Evolutionary conservation across 2,329 filamentous ascomycete species (phyloP), one percentile per base, ranked within the genome.

Genomic region (Leptographium radiaticola): DNA sequence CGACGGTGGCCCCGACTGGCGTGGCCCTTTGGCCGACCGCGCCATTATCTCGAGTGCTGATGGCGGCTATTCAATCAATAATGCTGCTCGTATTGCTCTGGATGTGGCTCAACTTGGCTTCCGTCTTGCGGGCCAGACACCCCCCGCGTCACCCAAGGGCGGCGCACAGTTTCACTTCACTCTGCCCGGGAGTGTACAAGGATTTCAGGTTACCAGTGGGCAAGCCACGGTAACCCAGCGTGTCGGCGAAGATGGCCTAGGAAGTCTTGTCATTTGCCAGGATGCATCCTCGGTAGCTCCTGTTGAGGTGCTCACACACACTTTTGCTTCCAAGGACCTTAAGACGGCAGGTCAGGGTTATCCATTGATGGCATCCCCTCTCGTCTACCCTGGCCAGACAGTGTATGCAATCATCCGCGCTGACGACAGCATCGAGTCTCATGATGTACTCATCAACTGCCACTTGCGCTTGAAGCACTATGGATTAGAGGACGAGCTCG

Each of bases 161-260:
- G 67, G 65, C 11, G 65, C 67, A 1, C 67, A 69, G 50, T 69
- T 66, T 46, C 66, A 69, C 52, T 69, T 69, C 52, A 59, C 59
- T 8, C 61, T 69, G 11, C 66, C 66, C 0, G 66, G 67, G 1
- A 68, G 67, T 36, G 60, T 68, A 2, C 67, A 69, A 49, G 67
- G 66, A 5, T 68, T 68, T 53, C 59, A 53, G 43, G 57, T 49
- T 16, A 42, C 46, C 2, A 5, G 7, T 11, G 48, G 31, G 33
- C n/a, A 25, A 6, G 8, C 7, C 11, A 38, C 45, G 11, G 18
- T 62, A 6, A 36, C 43, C 16, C 58, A 61, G 38, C 53, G 48
- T n/a, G n/a, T n/a, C n/a, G n/a, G n/a, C n/a, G n/a, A n/a, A n/a
- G n/a, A n/a, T n/a, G n/a, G n/a, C 16, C 40, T 42, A 9, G 36